Evolutionary conservation across 768 basidiomycete species (phyloP).

Genomic region (Lanmaoa rubissima): DNA sequence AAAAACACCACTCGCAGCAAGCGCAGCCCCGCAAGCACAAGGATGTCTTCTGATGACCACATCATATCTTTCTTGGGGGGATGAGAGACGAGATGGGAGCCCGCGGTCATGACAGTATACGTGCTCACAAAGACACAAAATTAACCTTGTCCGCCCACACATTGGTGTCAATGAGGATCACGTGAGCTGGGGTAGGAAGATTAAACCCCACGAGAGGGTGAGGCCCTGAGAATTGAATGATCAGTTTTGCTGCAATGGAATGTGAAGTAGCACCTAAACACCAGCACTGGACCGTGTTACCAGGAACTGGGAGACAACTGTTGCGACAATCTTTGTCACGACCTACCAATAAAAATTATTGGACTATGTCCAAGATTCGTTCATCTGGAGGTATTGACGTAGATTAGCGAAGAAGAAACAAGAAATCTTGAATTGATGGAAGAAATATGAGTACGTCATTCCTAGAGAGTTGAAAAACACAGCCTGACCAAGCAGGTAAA

Average conservation of each 20-base stretch:
- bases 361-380: background rate
- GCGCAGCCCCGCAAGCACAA: background rate
- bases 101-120: background rate
- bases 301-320: background rate
- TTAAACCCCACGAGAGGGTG: background rate
- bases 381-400: background rate
- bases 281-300: background rate
- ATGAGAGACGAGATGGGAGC: background rate
- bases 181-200: background rate
- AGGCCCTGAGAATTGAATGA: background rate
- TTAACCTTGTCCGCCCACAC: background rate
- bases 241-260: background rate
- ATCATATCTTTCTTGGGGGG: background rate
- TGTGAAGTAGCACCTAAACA: background rate
- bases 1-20: background rate
- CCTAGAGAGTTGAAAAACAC: conserved; percentile 11
- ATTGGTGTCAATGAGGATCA: background rate
- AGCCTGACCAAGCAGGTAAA: conserved; percentile 26
- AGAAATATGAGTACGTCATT: conserved; percentile 18
- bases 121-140: background rate
- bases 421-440: conserved; percentile 12
- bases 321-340: background rate
- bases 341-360: background rate
- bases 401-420: background rate
- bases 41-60: background rate